Conservation (phyloP, 108 stramenopile genomes). For the Hondaea fermentalgiana region DNA sequence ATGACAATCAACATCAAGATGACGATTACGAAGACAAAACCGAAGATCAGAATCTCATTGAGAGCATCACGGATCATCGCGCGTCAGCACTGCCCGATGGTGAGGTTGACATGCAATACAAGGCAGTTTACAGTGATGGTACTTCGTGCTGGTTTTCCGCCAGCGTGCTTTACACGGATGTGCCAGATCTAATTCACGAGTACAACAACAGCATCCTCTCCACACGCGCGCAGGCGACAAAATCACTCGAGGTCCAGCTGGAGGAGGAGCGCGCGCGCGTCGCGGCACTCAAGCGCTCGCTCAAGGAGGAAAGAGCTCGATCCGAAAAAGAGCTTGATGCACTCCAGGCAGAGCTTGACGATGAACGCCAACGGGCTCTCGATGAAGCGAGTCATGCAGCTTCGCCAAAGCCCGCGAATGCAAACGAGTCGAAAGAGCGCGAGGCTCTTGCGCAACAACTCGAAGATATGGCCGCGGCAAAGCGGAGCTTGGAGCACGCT, state of each 20-base stretch:
- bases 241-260: neutral
- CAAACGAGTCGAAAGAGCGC: neutral
- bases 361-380: neutral
- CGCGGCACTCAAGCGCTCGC: neutral
- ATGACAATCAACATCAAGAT: too few relatives aligned
- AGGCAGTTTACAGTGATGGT: neutral
- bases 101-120: neutral
- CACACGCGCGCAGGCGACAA: neutral
- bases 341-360: neutral
- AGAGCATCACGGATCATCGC: neutral
- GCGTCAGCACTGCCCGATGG: neutral
- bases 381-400: neutral
- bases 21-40: neutral
- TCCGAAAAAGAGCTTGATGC: neutral
- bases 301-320: neutral
- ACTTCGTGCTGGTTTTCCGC: neutral
- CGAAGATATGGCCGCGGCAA: neutral
- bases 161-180: neutral
- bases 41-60: neutral
- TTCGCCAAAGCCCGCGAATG: too few relatives aligned
- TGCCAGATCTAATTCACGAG: constrained; percentile 1
- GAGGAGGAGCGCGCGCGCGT: neutral
- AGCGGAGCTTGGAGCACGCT: neutral
- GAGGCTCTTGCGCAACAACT: neutral
- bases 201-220: neutral